Evolutionary conservation across 495 filamentous ascomycete genomes (phyloP).

Genomic region (Talaromyces liani): DNA sequence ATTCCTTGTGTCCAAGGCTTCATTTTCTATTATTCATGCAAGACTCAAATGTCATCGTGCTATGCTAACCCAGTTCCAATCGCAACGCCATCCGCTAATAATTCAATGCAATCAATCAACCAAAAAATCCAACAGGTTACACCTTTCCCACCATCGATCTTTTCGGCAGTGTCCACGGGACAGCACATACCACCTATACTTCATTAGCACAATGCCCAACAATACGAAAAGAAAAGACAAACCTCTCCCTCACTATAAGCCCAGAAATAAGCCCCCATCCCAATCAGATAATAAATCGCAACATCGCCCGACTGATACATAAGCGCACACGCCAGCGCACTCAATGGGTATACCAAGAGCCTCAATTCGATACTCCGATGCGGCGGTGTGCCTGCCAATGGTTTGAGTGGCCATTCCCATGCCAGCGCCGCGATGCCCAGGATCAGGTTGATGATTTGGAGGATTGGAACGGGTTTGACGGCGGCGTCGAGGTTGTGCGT

Average conservation of each 20-base stretch:
- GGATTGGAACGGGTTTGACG: constrained; percentile 78
- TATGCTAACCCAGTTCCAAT: background rate
- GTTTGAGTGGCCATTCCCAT: constrained; percentile 85
- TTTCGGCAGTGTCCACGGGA: constrained; percentile 50
- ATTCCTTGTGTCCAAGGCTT: background rate
- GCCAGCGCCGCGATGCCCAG: constrained; percentile 72
- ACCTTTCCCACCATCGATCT: background rate
- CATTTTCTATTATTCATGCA: background rate
- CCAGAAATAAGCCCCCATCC: constrained; percentile 88
- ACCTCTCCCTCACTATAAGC: constrained; percentile 97
- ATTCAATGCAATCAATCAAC: background rate
- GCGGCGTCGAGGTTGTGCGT: constrained; percentile 84
- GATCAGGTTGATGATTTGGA: constrained; percentile 94
- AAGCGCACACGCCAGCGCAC: constrained; percentile 63
- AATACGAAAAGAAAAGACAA: constrained; percentile 19
- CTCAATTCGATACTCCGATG: constrained; percentile 85
- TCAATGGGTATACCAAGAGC: constrained; percentile 76
- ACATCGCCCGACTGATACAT: constrained; percentile 91
- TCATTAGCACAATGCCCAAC: background rate
- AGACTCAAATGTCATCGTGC: background rate
- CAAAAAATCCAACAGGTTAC: background rate
- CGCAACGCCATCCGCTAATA: background rate
- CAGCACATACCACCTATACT: constrained; percentile 43
- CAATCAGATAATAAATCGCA: constrained; percentile 86
- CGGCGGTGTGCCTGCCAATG: constrained; percentile 53